Base-by-base conservation (phyloP, 805 yeast genomes). In the Candida oleophila region DNA sequence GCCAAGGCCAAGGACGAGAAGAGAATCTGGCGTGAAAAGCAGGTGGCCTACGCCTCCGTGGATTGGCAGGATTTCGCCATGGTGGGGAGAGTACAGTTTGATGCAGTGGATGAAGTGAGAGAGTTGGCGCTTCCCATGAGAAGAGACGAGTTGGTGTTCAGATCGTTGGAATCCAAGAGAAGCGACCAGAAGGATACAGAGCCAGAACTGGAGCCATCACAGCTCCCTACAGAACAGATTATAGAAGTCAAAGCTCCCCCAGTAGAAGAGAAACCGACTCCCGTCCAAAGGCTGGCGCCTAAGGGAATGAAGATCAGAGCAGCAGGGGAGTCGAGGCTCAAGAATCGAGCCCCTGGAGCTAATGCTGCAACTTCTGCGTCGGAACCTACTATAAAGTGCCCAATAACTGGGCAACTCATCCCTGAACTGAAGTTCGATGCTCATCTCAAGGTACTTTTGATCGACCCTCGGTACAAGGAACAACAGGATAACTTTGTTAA, bases 61-160 rank as follows among this genome's bases (percentile, higher is more conserved):
- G 90, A 91, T 65, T 92, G 99, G 99, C 83, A 83, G 46, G 88
- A 87, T 51, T 92, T 91, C 59, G 72, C 76, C 2, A 72, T 88
- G 15, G 85, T 88, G 5, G 89, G 83, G 42, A 81, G 84, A 2
- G 72, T 90, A 12, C 81, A 76, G 42, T 85, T 89, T 53, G 79
- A 80, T 14, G 82, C 80, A 2, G 64, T 79, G 4, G 90, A 84
- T 60, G 72, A 75, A 49, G 78, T 76, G 9, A 74, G 80, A 3
- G 85, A 81, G 43, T 65, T 83, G 43, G 73, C 78, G 0, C 55
- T 59, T 8, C 88, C 96, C 0, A 59, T 85, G 43, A 68, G 74
- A 3, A 66, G 84, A 40, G 74, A 80, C 7, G 85, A 83, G 28
- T 65, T 87, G 18, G 77, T 85, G 52, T 77, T 74, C 51, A 70